Evolutionary conservation across 2,329 filamentous ascomycete genomes (phyloP).

Genomic region (Pseudogymnoascus sp.): DNA sequence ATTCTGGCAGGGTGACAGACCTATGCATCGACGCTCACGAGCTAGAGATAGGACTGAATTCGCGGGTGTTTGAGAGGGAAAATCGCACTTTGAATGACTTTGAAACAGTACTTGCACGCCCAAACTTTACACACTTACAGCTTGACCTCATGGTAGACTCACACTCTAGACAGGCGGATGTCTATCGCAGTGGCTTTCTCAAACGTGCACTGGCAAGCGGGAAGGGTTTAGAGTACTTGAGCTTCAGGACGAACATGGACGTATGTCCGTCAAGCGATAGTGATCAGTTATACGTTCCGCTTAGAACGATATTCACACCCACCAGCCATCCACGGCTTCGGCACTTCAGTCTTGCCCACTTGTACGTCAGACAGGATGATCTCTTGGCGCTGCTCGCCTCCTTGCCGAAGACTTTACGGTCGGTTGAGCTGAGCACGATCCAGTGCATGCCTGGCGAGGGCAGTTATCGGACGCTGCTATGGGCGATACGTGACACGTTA

Average conservation of each 20-base stretch:
- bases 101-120: slow-evolving; percentile 18
- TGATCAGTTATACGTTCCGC: slow-evolving; percentile 16
- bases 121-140: slow-evolving; percentile 25
- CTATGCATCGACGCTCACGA: no score
- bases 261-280: not conserved
- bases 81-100: slow-evolving; percentile 23
- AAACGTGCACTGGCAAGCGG: slow-evolving; percentile 17
- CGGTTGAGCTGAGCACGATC: slow-evolving; percentile 31
- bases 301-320: slow-evolving; percentile 28
- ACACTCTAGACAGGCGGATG: slow-evolving; percentile 10
- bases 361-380: slow-evolving; percentile 24
- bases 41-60: slow-evolving; percentile 31
- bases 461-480: slow-evolving; percentile 18
- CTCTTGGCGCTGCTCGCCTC: slow-evolving; percentile 25
- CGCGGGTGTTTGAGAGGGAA: slow-evolving; percentile 25
- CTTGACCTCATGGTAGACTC: slow-evolving; percentile 22
- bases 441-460: slow-evolving; percentile 20
- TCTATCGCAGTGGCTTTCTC: slow-evolving; percentile 19
- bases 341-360: slow-evolving; percentile 28
- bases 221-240: slow-evolving; percentile 21
- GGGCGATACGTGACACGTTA: slow-evolving; percentile 19
- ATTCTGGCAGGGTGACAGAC: no score
- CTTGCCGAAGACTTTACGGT: slow-evolving; percentile 25
- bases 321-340: slow-evolving; percentile 25
- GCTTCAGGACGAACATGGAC: slow-evolving; percentile 18